These are phyloP conservation scores for Amyloporia xantha DNA, from an alignment of 768 basidiomycete genomes.

Conservation along the genomic window DNA sequence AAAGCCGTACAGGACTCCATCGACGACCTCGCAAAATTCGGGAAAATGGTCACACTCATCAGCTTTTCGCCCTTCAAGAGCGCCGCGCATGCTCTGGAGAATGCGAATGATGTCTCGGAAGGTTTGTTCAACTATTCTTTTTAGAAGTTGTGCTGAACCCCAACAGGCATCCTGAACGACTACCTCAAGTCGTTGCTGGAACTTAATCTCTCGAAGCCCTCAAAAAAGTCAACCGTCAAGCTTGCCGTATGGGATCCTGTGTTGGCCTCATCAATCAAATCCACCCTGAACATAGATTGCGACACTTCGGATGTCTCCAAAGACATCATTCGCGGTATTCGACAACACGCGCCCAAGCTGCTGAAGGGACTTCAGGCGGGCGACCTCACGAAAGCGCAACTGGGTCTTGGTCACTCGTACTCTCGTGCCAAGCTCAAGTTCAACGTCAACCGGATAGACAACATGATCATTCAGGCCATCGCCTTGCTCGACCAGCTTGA, in stretches of 20 bases:
- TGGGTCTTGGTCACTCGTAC: slow-evolving; percentile 96
- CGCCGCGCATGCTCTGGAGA: slow-evolving; percentile 90
- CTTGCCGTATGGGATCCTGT: slow-evolving; percentile 75
- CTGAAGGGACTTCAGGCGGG: slow-evolving; percentile 82
- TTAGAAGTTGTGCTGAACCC: background rate
- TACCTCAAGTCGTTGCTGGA: slow-evolving; percentile 79
- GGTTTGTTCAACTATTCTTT: slow-evolving; percentile 40
- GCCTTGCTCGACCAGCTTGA: slow-evolving; percentile 97
- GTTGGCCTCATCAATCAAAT: slow-evolving; percentile 74
- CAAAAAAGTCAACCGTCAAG: slow-evolving; percentile 59
- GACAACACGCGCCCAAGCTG: slow-evolving; percentile 84
- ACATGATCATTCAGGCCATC: slow-evolving; percentile 99
- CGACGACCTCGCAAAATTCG: slow-evolving; percentile 79
- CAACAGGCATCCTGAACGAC: slow-evolving; percentile 76
- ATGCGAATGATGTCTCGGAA: slow-evolving; percentile 93
- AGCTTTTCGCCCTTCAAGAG: slow-evolving; percentile 94
- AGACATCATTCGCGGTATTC: slow-evolving; percentile 88
- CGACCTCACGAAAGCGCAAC: slow-evolving; percentile 89
- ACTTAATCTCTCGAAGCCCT: slow-evolving; percentile 75
- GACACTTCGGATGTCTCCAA: slow-evolving; percentile 75
- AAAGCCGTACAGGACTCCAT: slow-evolving; percentile 80
- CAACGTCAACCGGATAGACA: slow-evolving; percentile 93
- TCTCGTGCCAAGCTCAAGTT: slow-evolving; percentile 97
- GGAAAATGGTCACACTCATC: slow-evolving; percentile 84
- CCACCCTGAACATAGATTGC: slow-evolving; percentile 64